Evolutionary conservation across 2,329 filamentous ascomycete species (phyloP).

Genomic region (Botryotinia calthae): DNA sequence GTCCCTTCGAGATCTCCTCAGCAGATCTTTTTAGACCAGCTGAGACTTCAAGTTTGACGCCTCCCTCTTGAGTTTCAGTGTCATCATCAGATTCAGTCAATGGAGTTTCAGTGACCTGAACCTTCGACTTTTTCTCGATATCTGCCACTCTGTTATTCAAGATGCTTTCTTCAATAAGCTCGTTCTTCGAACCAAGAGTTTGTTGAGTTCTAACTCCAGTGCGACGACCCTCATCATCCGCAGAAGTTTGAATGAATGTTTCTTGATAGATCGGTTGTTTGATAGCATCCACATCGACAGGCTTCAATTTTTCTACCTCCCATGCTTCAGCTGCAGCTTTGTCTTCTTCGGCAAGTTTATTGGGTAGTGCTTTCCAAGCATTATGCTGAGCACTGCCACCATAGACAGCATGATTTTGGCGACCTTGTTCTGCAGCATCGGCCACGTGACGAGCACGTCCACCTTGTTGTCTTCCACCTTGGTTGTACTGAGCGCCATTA

Average conservation of each 20-base stretch:
- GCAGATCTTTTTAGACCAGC: conserved; percentile 18
- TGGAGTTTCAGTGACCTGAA: neutral
- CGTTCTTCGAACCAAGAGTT: conserved; percentile 15
- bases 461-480: conserved; percentile 6
- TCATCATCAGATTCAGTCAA: conserved; percentile 15
- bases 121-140: neutral
- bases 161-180: neutral
- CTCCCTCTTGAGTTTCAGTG: conserved; percentile 15
- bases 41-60: conserved; percentile 14
- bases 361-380: conserved; percentile 32
- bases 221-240: conserved; percentile 36
- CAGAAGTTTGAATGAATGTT: conserved; percentile 35
- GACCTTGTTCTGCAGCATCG: conserved; percentile 9
- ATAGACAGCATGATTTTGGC: neutral
- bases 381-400: conserved; percentile 24
- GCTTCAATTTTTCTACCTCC: conserved; percentile 17
- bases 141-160: neutral
- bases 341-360: conserved; percentile 31
- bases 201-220: conserved; percentile 29
- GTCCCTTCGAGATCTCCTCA: conserved; percentile 23
- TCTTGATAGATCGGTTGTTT: conserved; percentile 32
- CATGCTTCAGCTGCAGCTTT: conserved; percentile 28
- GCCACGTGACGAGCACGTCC: neutral
- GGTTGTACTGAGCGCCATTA: neutral
- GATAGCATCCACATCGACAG: conserved; percentile 20